phyloP scores from a whole-genome alignment of 2,329 filamentous ascomycete species.

The Neonectria faginata region DNA sequence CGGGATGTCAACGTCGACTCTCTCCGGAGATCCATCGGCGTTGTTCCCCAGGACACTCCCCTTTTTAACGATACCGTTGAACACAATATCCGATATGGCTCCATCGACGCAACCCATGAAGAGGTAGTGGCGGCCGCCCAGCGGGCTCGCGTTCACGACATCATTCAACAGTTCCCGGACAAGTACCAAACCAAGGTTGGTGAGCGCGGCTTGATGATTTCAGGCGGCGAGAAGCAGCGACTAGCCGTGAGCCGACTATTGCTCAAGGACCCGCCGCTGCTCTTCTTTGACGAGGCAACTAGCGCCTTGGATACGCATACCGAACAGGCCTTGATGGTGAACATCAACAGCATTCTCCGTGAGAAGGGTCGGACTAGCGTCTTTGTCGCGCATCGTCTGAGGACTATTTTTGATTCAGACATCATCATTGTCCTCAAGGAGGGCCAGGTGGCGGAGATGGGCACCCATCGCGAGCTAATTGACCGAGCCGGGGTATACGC shows the following conservation, averaged over 20 bases:
- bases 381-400: conserved; percentile 91
- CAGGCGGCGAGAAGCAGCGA: conserved; percentile 92
- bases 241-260: conserved; percentile 86
- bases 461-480: conserved; percentile 87
- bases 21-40: conserved; percentile 86
- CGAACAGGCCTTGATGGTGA: conserved; percentile 87
- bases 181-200: conserved; percentile 93
- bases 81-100: conserved; percentile 95
- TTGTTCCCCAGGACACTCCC: conserved; percentile 96
- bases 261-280: conserved; percentile 86
- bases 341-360: conserved; percentile 91
- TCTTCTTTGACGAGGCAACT: conserved; percentile 97
- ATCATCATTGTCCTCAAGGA: conserved; percentile 90
- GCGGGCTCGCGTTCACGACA: conserved; percentile 86
- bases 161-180: conserved; percentile 82
- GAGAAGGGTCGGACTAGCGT: conserved; percentile 92
- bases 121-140: conserved; percentile 82
- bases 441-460: conserved; percentile 87
- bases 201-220: conserved; percentile 96
- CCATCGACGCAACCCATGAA: conserved; percentile 79
- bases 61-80: conserved; percentile 97
- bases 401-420: conserved; percentile 94
- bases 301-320: conserved; percentile 94
- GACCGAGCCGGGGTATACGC: conserved; percentile 84
- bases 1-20: conserved; percentile 85